These are phyloP conservation scores for Tuber aestivum DNA, from an alignment of 495 filamentous ascomycete species.

Conservation along the genomic window DNA sequence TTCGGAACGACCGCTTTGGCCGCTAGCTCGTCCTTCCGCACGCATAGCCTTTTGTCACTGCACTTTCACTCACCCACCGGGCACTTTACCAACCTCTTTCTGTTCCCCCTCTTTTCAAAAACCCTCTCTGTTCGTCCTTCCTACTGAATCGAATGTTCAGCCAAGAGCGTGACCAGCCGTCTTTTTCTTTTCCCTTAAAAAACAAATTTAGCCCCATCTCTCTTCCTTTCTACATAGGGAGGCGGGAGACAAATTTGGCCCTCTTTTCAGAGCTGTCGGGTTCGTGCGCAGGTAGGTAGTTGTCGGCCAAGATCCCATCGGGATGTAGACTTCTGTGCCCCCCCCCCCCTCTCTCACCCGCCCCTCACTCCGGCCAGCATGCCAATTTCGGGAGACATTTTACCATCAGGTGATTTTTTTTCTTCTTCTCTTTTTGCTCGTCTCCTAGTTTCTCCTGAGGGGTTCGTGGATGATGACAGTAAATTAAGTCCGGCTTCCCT, in stretches of 20 bases:
- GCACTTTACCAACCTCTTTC: not conserved
- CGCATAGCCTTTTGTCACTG: not conserved
- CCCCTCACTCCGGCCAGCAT: not conserved
- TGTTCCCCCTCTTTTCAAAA: not conserved
- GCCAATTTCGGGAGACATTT: not conserved
- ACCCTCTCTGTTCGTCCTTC: not conserved
- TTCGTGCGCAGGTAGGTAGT: not conserved
- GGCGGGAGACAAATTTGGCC: not conserved
- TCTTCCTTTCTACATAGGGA: not conserved
- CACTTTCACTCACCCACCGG: not conserved
- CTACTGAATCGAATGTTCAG: not conserved
- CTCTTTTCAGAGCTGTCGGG: not conserved
- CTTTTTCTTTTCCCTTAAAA: not conserved
- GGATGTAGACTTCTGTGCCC: not conserved
- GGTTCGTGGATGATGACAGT: not conserved
- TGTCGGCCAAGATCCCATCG: not conserved
- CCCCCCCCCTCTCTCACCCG: not conserved
- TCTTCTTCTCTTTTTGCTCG: not conserved
- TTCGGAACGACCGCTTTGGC: not conserved
- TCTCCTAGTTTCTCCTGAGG: not conserved
- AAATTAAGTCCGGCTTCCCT: not conserved
- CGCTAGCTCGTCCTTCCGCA: not conserved
- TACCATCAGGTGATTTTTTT: not conserved
- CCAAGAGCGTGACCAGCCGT: not conserved
- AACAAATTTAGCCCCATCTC: not conserved